These are phyloP conservation scores for Pythium aristosporum DNA, from an alignment of 352 stramenopile species.

Conservation along the genomic window DNA sequence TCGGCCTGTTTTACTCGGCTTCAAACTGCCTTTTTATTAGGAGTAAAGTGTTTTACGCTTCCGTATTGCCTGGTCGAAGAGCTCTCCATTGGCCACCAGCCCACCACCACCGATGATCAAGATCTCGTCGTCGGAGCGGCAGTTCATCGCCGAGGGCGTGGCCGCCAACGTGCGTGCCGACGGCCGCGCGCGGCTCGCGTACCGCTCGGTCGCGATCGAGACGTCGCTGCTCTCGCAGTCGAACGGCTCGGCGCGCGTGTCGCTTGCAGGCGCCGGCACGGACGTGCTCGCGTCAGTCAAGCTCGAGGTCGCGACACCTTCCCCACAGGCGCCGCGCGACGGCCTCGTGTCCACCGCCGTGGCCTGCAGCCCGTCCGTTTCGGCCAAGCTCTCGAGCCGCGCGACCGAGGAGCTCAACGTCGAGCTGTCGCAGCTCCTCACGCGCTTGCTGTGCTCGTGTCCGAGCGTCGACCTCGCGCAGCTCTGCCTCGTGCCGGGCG, in stretches of 20 bases:
- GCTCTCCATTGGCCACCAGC: constrained; percentile 2
- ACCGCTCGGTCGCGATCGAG: constrained; percentile 62
- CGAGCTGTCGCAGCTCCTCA: constrained; percentile 80
- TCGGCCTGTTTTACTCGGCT: no score
- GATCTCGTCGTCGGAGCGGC: constrained; percentile 71
- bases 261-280: constrained; percentile 58
- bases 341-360: constrained; percentile 57
- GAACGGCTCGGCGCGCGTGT: constrained; percentile 74
- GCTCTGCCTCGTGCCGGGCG: constrained; percentile 66
- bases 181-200: constrained; percentile 57
- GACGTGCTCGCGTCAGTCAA: constrained; percentile 81
- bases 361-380: constrained; percentile 72
- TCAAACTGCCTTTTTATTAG: no score
- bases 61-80: no score
- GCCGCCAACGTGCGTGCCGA: constrained; percentile 71
- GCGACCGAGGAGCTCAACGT: constrained; percentile 76
- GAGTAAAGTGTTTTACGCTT: no score
- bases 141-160: constrained; percentile 72
- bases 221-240: constrained; percentile 74
- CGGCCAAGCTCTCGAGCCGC: constrained; percentile 64
- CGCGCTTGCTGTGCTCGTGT: constrained; percentile 55
- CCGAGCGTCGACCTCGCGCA: constrained; percentile 49
- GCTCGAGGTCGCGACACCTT: constrained; percentile 57
- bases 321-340: constrained; percentile 43
- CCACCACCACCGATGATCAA: constrained; percentile 52